Evolutionary conservation across 352 stramenopile genomes (phyloP), one percentile per base, ranked within the genome.

Genomic region (Detonula confervacea): DNA sequence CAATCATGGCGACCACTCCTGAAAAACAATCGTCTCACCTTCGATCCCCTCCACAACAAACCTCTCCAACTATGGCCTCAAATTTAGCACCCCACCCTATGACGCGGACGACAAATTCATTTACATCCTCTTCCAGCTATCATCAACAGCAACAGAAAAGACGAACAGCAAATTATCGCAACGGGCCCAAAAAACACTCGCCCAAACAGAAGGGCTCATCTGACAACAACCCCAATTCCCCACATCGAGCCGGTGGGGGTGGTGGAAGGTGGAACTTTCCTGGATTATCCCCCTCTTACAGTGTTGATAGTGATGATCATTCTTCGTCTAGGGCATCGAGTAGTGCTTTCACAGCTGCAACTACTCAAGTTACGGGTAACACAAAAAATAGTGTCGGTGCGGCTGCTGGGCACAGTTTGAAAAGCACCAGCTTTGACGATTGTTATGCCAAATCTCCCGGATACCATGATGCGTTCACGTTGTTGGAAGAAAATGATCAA

Each of bases 381-480:
- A 39, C 9, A 7, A 37, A 20, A 22, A 16, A 8, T 51, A 29
- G 20, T 47, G 42, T n/a, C n/a, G 2, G 22, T 14, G 18, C 16
- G 6, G 27, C 27, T 30, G n/a, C n/a, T n/a, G n/a, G n/a, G n/a
- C n/a, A n/a, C 0, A 60, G 62, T 25, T 59, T 62, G 9, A 72
- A 79, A 52, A 44, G 64, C 8, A 69, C 68, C 20, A 79, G 55
- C 65, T 76, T 84, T 29, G 75, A 75, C 42, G 76, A 80, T 54
- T 77, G 63, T 52, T 76, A 80, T 49, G 37, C 47, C 20, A n/a
- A 44, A 9, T n/a, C 24, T 6, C 27, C 29, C 4, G 76, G 76
- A 12, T 80, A 52, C 62, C 54, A 72, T 29, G 65, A 84, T 56
- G 76, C 76, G n/a, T 84, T 84, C 42, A 44, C 76, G 5, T 29